Conservation (phyloP, 2,329 filamentous ascomycete species). For the Thielaviopsis ethacetica region DNA sequence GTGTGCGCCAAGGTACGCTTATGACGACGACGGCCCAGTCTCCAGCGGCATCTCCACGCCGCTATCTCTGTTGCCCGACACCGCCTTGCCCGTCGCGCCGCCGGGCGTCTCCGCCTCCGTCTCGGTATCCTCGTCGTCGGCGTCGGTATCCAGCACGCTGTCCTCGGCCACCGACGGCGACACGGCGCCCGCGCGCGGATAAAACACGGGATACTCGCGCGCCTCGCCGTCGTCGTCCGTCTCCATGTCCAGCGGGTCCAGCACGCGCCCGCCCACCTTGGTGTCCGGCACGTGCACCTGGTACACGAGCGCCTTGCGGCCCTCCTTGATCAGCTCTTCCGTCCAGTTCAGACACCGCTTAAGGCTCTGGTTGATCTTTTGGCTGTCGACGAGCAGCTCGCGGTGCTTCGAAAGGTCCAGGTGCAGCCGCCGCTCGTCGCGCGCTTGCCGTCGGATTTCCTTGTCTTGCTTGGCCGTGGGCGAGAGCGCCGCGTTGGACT, state of each 20-base stretch:
- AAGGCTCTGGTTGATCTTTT: slow-evolving; percentile 89
- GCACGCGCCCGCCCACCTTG: slow-evolving; percentile 63
- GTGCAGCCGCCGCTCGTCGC: slow-evolving; percentile 69
- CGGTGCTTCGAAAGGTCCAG: slow-evolving; percentile 79
- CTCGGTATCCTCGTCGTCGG: slow-evolving; percentile 16
- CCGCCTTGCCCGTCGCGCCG: background rate
- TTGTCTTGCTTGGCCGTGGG: slow-evolving; percentile 23
- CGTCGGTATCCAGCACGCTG: slow-evolving; percentile 14
- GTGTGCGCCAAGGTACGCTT: background rate
- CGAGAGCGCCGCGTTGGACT: slow-evolving; percentile 24
- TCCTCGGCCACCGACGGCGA: slow-evolving; percentile 8
- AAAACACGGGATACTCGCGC: slow-evolving; percentile 10
- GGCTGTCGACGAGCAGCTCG: slow-evolving; percentile 72
- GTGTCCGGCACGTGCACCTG: slow-evolving; percentile 64
- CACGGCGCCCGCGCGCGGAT: slow-evolving; percentile 7
- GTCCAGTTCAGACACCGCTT: slow-evolving; percentile 81
- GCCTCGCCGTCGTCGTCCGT: slow-evolving; percentile 16
- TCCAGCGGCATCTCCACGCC: slow-evolving; percentile 4
- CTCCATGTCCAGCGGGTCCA: slow-evolving; percentile 51
- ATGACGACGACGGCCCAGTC: background rate
- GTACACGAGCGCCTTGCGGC: slow-evolving; percentile 73
- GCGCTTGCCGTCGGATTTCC: slow-evolving; percentile 40
- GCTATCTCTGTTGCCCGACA: slow-evolving; percentile 1
- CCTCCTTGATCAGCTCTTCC: slow-evolving; percentile 78
- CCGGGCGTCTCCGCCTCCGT: slow-evolving; percentile 7